A percentile compares a stretch with the other conserved stretches of the same genome.
These are phyloP conservation scores for Boletus vermiculosoides DNA, from an alignment of 768 basidiomycete genomes.

Conservation along the genomic window DNA sequence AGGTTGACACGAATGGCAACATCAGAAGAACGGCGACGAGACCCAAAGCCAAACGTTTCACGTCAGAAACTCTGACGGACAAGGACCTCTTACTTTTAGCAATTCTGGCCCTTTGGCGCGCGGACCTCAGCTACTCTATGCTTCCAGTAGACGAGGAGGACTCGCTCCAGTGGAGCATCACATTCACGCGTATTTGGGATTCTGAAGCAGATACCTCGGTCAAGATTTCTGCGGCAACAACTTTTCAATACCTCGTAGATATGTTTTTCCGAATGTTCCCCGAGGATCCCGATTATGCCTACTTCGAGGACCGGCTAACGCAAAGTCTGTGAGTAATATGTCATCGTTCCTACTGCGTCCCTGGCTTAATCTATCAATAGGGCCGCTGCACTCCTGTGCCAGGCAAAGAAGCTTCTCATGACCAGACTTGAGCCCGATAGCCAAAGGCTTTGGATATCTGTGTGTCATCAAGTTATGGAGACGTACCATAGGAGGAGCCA, in stretches of 20 bases:
- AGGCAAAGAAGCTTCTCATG: slow-evolving; percentile 56
- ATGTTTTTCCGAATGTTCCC: slow-evolving; percentile 44
- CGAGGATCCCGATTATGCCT: slow-evolving; percentile 36
- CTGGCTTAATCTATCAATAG: slow-evolving; percentile 10
- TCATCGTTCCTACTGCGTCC: not conserved
- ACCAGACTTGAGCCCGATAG: slow-evolving; percentile 58
- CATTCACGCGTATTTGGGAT: slow-evolving; percentile 56
- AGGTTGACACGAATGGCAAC: slow-evolving; percentile 58
- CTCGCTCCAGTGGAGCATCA: slow-evolving; percentile 46
- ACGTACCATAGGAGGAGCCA: slow-evolving; percentile 50
- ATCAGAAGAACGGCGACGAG: slow-evolving; percentile 51
- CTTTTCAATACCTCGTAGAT: slow-evolving; percentile 46
- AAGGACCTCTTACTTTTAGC: slow-evolving; percentile 68
- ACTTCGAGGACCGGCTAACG: slow-evolving; percentile 46
- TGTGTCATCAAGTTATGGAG: slow-evolving; percentile 59
- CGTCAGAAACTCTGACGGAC: slow-evolving; percentile 60
- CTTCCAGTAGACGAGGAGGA: slow-evolving; percentile 42
- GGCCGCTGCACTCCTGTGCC: slow-evolving; percentile 38
- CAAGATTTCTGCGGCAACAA: slow-evolving; percentile 57
- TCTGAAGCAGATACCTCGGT: slow-evolving; percentile 61
- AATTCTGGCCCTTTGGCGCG: slow-evolving; percentile 68
- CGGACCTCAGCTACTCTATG: slow-evolving; percentile 53
- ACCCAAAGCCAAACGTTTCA: slow-evolving; percentile 60
- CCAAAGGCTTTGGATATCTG: slow-evolving; percentile 69
- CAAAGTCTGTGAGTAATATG: slow-evolving; percentile 42